Conservation (phyloP, 306 rosid genomes). For the Quercus rubra region DNA sequence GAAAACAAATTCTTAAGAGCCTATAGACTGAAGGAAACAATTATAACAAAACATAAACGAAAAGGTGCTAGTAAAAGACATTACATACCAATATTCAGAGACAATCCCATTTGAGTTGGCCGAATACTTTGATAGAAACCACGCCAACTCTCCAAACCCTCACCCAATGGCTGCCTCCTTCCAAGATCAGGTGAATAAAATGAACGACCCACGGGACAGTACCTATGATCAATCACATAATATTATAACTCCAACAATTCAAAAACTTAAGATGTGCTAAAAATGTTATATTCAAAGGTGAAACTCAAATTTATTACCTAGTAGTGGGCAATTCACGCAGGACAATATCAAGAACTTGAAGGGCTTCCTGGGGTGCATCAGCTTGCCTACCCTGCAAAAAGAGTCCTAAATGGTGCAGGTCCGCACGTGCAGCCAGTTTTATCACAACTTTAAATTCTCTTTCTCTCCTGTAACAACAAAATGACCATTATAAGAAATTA, state of each 20-base stretch:
- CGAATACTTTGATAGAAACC: constrained; percentile 98
- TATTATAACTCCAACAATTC: background rate
- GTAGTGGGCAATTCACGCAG: constrained; percentile 87
- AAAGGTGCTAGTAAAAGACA: background rate
- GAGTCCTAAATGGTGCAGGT: constrained; percentile 91
- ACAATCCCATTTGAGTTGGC: constrained; percentile 96
- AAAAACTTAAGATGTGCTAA: background rate
- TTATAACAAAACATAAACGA: background rate
- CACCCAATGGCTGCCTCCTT: constrained; percentile 82
- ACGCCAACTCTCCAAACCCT: constrained; percentile 98
- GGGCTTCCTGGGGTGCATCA: constrained; percentile 98
- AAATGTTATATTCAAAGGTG: background rate
- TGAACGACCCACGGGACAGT: constrained; percentile 93
- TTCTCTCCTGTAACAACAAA: constrained; percentile 60
- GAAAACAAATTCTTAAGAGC: background rate
- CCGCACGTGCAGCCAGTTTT: constrained; percentile 89
- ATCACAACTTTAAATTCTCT: constrained; percentile 82
- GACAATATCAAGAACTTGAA: constrained; percentile 95
- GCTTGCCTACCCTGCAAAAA: constrained; percentile 88
- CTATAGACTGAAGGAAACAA: background rate
- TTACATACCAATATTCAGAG: constrained; percentile 74
- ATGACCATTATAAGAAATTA: background rate
- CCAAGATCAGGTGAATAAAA: constrained; percentile 86
- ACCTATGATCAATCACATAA: constrained; percentile 38
- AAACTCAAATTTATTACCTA: constrained; percentile 41